Evolutionary conservation across 2,329 filamentous ascomycete species (phyloP), one percentile per base, ranked within the genome.

Genomic region (Trichoderma sp.): DNA sequence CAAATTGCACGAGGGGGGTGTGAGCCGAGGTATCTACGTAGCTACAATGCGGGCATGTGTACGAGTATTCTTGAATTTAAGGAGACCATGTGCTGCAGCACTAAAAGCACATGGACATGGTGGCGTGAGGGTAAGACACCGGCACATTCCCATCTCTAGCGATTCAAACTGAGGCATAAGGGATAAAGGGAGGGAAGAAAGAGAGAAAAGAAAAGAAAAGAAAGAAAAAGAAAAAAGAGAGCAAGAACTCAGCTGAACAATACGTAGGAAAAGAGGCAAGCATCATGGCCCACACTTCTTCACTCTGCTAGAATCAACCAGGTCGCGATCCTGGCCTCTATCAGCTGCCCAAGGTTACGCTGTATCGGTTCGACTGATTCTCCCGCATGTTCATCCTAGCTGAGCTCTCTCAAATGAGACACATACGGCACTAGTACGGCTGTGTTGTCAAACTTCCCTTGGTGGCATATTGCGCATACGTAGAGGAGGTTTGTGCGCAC

Each of bases 51-150:
- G n/a, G 3, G 12, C 21, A 11, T n/a, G 14, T 53, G 28, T 21
- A 34, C 30, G 12, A n/a, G 43, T 18, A 34, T 28, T 30, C 26
- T 11, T 47, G n/a, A 4, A 28, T 47, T 15, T 18, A 24, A 21
- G 24, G 18, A 9, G 8, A 34, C 71, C 71, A 66, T 73, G 67
- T 73, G 67, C 61, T 62, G 60, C 67, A 30, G 61, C 67, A 68
- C 43, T 61, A 57, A 65, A 69, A 51, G 34, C 56, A 70, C 56
- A 70, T 70, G 39, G 57, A 21, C 70, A 15, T 24, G 56, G 68
- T 67, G 53, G 71, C 67, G 62, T 62, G 24, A 63, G 58, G 62
- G 63, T 34, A 56, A 60, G 60, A 66, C 47, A 32, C 56, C 53
- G 57, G 60, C 51, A 72, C 67, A 62, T 36, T 51, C 36, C 36